A percentile compares a stretch with the other conserved stretches of the same genome.
phyloP scores from a whole-genome alignment of 1,284 basidiomycete genomes.

The Cystobasidiaceae sp. region DNA sequence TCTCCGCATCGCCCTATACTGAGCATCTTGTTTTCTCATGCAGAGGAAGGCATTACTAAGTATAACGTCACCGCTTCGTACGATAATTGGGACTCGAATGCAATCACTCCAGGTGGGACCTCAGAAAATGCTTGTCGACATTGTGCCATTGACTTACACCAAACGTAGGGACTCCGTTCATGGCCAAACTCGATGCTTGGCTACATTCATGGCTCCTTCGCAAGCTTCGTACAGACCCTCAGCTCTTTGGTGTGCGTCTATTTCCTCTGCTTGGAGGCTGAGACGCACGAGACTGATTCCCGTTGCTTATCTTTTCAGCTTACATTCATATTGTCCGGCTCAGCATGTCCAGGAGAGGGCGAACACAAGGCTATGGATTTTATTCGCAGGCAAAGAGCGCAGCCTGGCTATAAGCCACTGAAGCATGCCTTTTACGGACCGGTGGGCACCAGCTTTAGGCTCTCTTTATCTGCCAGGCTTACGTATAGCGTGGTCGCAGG shows the following conservation, averaged over 20 bases:
- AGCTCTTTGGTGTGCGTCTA: no score
- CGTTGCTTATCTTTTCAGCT: conserved; percentile 50
- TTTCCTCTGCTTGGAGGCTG: neutral
- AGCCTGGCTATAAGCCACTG: conserved; percentile 84
- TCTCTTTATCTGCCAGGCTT: no score
- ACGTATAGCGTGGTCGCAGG: conserved; percentile 51
- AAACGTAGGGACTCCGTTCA: conserved; percentile 77
- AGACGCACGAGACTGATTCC: no score
- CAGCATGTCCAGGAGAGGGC: conserved; percentile 94
- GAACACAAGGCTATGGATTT: conserved; percentile 99
- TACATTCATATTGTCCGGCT: conserved; percentile 94
- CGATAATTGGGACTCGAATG: conserved; percentile 93
- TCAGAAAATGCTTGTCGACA: neutral
- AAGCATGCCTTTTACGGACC: conserved; percentile 96
- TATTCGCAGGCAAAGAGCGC: conserved; percentile 81
- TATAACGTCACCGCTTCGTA: conserved; percentile 80
- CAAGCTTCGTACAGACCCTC: conserved; percentile 86
- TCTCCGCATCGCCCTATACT: neutral
- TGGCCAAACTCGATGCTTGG: conserved; percentile 82
- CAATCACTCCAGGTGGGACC: conserved; percentile 69
- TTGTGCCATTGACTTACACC: neutral
- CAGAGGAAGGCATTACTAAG: conserved; percentile 78
- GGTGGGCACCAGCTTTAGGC: conserved; percentile 52
- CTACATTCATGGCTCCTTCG: conserved; percentile 93
- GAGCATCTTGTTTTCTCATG: neutral